These are phyloP conservation scores for Sphaerulina musiva DNA, from an alignment of 2,329 filamentous ascomycete species.

Conservation along the genomic window DNA sequence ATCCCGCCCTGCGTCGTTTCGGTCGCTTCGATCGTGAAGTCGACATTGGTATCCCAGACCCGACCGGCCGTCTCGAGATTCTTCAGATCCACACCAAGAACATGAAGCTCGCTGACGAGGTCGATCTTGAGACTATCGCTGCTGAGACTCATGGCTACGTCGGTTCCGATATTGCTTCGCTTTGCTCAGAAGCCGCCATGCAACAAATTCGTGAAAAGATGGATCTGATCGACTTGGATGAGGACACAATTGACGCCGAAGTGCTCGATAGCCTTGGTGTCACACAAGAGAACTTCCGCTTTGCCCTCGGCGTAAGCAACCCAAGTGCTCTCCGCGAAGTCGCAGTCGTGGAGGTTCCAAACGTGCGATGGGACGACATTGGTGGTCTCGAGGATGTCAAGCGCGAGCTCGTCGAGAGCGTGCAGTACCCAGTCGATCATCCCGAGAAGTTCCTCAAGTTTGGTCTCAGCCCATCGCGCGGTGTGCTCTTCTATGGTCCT, in stretches of 20 bases:
- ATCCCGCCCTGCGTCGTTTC: conserved; percentile 93
- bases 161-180: conserved; percentile 93
- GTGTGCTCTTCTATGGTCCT: conserved; percentile 97
- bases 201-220: conserved; percentile 99
- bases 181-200: conserved; percentile 99
- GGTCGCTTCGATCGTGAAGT: conserved; percentile 98
- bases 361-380: conserved; percentile 99
- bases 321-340: conserved; percentile 97
- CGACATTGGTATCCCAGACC: conserved; percentile 95
- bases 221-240: conserved; percentile 97
- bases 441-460: conserved; percentile 99
- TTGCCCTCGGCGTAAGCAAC: conserved; percentile 95
- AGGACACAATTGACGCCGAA: conserved; percentile 98
- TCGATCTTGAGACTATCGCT: conserved; percentile 93
- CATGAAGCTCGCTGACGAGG: conserved; percentile 97
- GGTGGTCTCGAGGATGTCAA: conserved; percentile 98
- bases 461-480: conserved; percentile 91
- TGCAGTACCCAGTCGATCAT: conserved; percentile 98
- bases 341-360: conserved; percentile 97
- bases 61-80: conserved; percentile 96
- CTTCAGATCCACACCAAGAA: conserved; percentile 99
- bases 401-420: conserved; percentile 97
- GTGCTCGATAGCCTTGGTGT: conserved; percentile 96
- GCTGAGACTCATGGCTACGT: conserved; percentile 98
- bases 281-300: conserved; percentile 99